Base-by-base conservation (phyloP, 352 stramenopile genomes). In the Globisporangium solare region DNA sequence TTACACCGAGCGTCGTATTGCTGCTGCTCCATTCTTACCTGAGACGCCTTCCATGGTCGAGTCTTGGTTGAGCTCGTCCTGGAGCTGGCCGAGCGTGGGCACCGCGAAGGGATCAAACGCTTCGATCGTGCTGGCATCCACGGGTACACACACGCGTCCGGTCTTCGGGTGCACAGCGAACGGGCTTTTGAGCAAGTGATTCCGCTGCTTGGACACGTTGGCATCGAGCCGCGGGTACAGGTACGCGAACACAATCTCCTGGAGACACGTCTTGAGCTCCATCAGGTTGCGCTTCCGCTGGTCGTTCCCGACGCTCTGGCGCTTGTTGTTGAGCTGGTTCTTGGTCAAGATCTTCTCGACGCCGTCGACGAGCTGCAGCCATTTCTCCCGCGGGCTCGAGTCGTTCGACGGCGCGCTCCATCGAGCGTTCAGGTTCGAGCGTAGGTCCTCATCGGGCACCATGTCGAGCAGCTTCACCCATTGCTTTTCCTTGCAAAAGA, bases 161-260 rank as follows among this genome's bases (percentile, higher is more conserved):
- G 95, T 98, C 82, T 99, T 99, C 6, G 97, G 97, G 70, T 99
- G 97, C 21, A 99, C 94, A 24, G 94, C 97, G 65, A 99, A 99
- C 27, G 97, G 97, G 74, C 80, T 97, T 74, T 99, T 99, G 40
- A 99, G 83, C 80, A 99, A 98, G 85, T 99, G 97, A 88, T 99
- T 99, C 56, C 96, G 87, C 69, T 98, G 94, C 71, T 99, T 99
- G 60, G 96, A 99, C 51, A 99, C 97, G 73, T 99, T 99, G 40
- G 98, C 97, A 96, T 99, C 97, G 60, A 99, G 70, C 39, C 97
- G 86, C 14, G 97, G 97, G 71, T 99, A 99, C 31, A 96, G 85
- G 62, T 99, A 97, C 37, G 85, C 76, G 56, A 99, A 94, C 40
- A 99, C 95, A 46, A 98, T 97, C 74, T 98, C 92, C 56, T 94